Conservation (phyloP, 83 land plant genomes). For the Thuja plicata region DNA sequence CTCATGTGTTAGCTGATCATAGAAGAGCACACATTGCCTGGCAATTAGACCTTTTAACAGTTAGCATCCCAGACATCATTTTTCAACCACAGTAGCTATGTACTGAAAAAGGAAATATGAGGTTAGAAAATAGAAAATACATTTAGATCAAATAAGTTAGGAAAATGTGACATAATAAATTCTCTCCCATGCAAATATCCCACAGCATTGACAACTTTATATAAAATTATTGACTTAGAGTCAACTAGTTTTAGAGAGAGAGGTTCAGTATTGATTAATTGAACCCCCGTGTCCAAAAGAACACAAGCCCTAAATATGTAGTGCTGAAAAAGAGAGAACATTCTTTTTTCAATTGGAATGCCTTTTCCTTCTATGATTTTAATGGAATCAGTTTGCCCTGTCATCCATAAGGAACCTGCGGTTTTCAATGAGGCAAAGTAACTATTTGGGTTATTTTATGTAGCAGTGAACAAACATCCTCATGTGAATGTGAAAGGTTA, state of each 20-base stretch:
- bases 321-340: not conserved
- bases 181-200: not conserved
- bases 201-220: not conserved
- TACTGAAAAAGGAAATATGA: too few relatives aligned
- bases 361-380: not conserved
- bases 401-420: not conserved
- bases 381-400: not conserved
- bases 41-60: too few relatives aligned
- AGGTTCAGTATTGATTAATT: not conserved
- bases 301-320: not conserved
- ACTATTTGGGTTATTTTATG: not conserved
- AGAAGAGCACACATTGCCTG: too few relatives aligned
- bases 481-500: not conserved
- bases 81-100: too few relatives aligned
- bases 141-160: not conserved
- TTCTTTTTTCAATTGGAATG: not conserved
- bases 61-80: too few relatives aligned
- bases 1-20: too few relatives aligned
- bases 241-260: not conserved
- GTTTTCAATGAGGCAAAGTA: not conserved
- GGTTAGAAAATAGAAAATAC: too few relatives aligned
- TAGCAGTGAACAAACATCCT: not conserved
- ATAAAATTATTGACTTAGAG: not conserved
- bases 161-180: not conserved
- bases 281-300: not conserved